Percentiles rank a stretch among this genome's conserved stretches.
These are phyloP conservation scores for Alopecurus myosuroides DNA, from an alignment of 176 grass and related monocot genomes.

Conservation along the genomic window DNA sequence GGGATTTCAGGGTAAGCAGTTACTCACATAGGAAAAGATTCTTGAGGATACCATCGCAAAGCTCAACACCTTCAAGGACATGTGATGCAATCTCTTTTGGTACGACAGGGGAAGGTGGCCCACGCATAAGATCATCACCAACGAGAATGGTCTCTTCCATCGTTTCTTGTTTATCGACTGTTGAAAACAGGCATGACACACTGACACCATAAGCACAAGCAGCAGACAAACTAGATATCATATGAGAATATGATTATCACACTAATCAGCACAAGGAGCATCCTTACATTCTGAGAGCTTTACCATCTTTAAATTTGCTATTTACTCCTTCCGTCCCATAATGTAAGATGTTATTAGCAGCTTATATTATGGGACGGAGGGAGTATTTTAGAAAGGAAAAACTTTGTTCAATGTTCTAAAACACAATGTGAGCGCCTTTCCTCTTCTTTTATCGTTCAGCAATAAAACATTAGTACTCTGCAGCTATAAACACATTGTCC, in stretches of 20 bases:
- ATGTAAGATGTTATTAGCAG: no score
- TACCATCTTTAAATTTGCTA: neutral
- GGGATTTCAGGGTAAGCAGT: neutral
- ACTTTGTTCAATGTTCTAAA: neutral
- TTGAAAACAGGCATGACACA: neutral
- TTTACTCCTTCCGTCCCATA: no score
- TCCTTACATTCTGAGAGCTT: neutral
- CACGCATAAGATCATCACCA: conserved; percentile 91
- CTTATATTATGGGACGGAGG: no score
- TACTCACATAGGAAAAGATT: conserved; percentile 97
- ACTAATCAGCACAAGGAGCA: neutral
- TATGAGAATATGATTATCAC: neutral
- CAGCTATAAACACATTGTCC: neutral
- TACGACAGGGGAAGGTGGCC: conserved; percentile 77
- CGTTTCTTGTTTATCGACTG: conserved; percentile 83
- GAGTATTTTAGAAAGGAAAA: neutral
- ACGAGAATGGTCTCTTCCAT: conserved; percentile 95
- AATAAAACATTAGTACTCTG: neutral
- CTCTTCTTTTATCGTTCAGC: neutral
- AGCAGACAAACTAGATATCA: neutral
- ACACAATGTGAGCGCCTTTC: neutral
- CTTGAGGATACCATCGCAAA: conserved; percentile 84
- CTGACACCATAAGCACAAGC: neutral
- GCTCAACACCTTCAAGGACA: conserved; percentile 91
- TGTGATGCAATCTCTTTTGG: conserved; percentile 84